These are phyloP conservation scores for Strigomonas culicis DNA, from an alignment of 208 protist species.

Conservation along the genomic window DNA sequence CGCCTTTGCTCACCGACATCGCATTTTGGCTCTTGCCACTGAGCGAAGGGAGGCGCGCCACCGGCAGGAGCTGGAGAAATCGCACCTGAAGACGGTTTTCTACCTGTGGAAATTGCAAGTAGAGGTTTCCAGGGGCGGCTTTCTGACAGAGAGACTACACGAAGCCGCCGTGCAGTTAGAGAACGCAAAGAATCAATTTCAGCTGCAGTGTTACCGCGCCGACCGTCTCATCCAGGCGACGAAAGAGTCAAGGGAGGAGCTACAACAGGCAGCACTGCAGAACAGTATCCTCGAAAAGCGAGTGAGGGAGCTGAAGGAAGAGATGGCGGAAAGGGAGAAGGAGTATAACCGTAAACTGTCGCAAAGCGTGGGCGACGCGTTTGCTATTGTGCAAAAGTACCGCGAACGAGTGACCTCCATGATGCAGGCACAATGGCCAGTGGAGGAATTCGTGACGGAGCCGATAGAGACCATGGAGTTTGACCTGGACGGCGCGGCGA, in stretches of 20 bases:
- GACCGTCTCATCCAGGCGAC: constrained; percentile 60
- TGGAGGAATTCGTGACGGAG: constrained; percentile 11
- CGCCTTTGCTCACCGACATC: constrained; percentile 29
- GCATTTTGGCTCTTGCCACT: no score
- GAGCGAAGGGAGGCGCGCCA: constrained; percentile 33
- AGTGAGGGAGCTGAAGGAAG: constrained; percentile 42
- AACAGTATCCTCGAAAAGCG: constrained; percentile 34
- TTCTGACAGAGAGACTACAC: constrained; percentile 81
- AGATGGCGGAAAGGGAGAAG: constrained; percentile 30
- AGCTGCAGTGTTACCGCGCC: constrained; percentile 84
- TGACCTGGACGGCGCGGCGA: not conserved
- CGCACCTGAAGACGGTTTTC: constrained; percentile 41
- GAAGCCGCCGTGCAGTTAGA: constrained; percentile 79
- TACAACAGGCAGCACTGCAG: constrained; percentile 23
- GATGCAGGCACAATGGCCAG: constrained; percentile 13
- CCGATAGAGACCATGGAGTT: not conserved
- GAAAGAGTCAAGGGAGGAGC: constrained; percentile 41
- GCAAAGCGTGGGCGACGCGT: constrained; percentile 22
- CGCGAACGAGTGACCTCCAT: constrained; percentile 15
- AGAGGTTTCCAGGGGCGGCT: constrained; percentile 61
- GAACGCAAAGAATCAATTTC: constrained; percentile 88
- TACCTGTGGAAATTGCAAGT: constrained; percentile 65
- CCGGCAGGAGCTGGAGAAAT: constrained; percentile 17
- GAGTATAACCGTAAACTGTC: constrained; percentile 50
- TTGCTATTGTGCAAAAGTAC: constrained; percentile 39